phyloP scores from a whole-genome alignment of 225 moss, liverwort and hornwort genomes.

The Climacium dendroides region DNA sequence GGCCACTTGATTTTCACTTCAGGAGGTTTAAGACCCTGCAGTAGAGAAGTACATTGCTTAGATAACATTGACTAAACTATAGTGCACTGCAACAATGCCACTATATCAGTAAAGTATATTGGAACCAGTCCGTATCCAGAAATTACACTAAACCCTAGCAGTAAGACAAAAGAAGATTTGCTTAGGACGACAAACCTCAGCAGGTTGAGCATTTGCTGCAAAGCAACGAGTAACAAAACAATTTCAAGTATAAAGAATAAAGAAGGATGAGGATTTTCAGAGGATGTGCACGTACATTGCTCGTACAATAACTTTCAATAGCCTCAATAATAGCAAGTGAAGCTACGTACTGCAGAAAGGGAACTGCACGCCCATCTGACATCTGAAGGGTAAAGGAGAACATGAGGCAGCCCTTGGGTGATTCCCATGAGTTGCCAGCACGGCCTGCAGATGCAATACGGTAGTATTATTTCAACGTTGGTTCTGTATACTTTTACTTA shows the following conservation, averaged over 20 bases:
- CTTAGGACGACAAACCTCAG: background rate
- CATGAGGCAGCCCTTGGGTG: conserved; percentile 89
- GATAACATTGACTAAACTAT: background rate
- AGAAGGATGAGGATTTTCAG: background rate
- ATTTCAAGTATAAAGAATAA: background rate
- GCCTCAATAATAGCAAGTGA: conserved; percentile 81
- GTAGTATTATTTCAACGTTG: background rate
- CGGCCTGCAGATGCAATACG: conserved; percentile 28
- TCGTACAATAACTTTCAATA: conserved; percentile 41
- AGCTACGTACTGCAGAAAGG: conserved; percentile 88
- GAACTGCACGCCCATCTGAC: conserved; percentile 66
- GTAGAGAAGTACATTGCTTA: background rate
- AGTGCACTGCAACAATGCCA: background rate
- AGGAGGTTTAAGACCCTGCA: conserved; percentile 34
- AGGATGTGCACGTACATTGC: conserved; percentile 18
- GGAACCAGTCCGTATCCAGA: background rate
- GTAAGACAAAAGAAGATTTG: background rate
- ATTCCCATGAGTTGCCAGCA: conserved; percentile 84
- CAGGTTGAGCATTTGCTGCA: background rate
- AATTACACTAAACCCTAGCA: background rate
- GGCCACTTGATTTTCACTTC: conserved; percentile 94
- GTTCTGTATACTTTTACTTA: background rate
- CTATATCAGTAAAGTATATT: background rate
- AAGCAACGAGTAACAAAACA: background rate
- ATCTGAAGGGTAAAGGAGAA: conserved; percentile 81